Percentiles rank a stretch among this genome's conserved stretches.
These are phyloP conservation scores for Magnaporthiopsis incrustans DNA, from an alignment of 2,329 filamentous ascomycete species.

Conservation along the genomic window DNA sequence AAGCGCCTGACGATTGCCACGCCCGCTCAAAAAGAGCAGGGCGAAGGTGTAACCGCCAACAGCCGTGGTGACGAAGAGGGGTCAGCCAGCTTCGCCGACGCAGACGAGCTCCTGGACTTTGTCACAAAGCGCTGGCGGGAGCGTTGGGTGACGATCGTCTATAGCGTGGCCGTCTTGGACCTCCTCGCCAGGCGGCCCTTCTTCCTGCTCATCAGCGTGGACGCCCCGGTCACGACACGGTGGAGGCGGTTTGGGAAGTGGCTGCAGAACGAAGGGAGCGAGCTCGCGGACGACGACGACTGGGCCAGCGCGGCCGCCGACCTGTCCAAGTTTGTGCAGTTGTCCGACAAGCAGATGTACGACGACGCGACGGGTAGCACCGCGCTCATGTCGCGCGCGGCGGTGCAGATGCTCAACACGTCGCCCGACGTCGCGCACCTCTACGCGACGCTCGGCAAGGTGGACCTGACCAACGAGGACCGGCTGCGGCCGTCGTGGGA, in stretches of 20 bases:
- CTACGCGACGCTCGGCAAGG: slow-evolving; percentile 60
- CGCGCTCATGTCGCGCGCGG: slow-evolving; percentile 70
- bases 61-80: background rate
- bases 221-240: slow-evolving; percentile 77
- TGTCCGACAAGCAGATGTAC: slow-evolving; percentile 71
- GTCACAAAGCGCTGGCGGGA: slow-evolving; percentile 79
- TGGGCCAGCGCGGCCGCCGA: slow-evolving; percentile 1
- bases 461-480: slow-evolving; percentile 70
- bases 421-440: slow-evolving; percentile 64
- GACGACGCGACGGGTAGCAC: slow-evolving; percentile 55
- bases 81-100: slow-evolving; percentile 39
- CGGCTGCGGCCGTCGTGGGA: slow-evolving; percentile 90
- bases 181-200: slow-evolving; percentile 73
- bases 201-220: slow-evolving; percentile 86
- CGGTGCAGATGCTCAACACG: slow-evolving; percentile 79
- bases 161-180: slow-evolving; percentile 65
- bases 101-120: slow-evolving; percentile 61
- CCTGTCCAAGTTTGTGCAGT: slow-evolving; percentile 48
- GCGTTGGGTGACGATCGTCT: slow-evolving; percentile 79
- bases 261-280: slow-evolving; percentile 12
- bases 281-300: slow-evolving; percentile 14
- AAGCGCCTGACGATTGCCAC: slow-evolving; percentile 56
- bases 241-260: slow-evolving; percentile 64
- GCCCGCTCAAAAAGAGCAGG: slow-evolving; percentile 11
- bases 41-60: background rate